Evolutionary conservation across 1,284 basidiomycete genomes (phyloP), one percentile per base, ranked within the genome.

Genomic region (Sphagnurus paluster): DNA sequence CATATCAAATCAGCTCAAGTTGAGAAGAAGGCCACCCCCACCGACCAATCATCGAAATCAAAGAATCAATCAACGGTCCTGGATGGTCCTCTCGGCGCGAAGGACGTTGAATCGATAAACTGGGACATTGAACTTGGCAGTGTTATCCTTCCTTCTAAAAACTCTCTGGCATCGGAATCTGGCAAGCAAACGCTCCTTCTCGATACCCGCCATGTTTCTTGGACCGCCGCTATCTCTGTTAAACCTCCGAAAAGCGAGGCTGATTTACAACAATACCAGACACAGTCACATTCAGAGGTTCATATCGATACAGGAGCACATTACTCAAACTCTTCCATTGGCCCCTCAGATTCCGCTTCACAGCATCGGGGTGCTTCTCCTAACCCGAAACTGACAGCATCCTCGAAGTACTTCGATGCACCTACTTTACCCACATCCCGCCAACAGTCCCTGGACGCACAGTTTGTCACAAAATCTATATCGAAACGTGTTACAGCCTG

Each of bases 121-220:
- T 88, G 85, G 87, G 81, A 82, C 54, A 85, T 87, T 32, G 86
- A 87, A 62, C 55, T 64, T 10, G 71, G 75, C 14, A 64, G 59
- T 20, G 46, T 13, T 23, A 40, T 35, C 20, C 49, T 55, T 59
- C 55, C 56, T 54, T 50, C 53, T 55, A 49, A 42, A 30, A n/a
- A n/a, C n/a, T 37, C 13, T 37, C 37, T 52, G 17, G 42, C 46
- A 9, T 50, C 52, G 38, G 50, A 52, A 2, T 44, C 39, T 30
- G 24, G 35, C 13, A 41, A 45, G 28, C 42, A 45, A 2, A 64
- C 56, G 39, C 53, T 60, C 19, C 39, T 63, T 13, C 23, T 62
- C 34, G 50, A 67, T 46, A 55, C 58, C 46, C 48, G 60, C 50
- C 46, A 54, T 32, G 17, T 44, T 10, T 36, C 23, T 11, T 53